phyloP scores from a whole-genome alignment of 108 stramenopile species.

The Nitzschia sp. region DNA sequence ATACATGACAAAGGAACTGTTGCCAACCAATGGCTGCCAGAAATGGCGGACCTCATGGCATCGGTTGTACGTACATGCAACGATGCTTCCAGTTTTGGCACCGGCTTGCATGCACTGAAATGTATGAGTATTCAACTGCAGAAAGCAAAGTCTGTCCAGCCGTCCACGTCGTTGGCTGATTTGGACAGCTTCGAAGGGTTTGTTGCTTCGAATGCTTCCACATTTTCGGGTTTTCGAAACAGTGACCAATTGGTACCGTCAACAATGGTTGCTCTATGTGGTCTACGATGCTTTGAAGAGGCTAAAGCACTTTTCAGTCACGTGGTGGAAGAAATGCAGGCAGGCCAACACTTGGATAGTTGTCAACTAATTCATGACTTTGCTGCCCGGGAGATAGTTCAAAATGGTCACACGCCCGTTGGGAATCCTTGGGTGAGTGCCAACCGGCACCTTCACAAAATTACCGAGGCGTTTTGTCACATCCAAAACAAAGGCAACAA shows the following conservation, averaged over 20 bases:
- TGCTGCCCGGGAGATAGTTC: slow-evolving; percentile 4
- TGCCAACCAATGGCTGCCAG: slow-evolving; percentile 7
- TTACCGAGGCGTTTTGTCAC: slow-evolving; percentile 1
- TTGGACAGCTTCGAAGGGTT: background rate
- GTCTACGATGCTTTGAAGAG: slow-evolving; percentile 42
- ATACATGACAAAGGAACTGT: background rate
- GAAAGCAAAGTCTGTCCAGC: background rate
- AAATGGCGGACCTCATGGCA: slow-evolving; percentile 16
- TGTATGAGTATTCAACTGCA: slow-evolving; percentile 22
- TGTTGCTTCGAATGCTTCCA: background rate
- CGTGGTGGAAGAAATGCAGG: background rate
- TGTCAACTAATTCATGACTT: slow-evolving; percentile 8
- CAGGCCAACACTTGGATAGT: background rate
- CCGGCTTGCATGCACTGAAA: slow-evolving; percentile 47
- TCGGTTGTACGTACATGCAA: slow-evolving; percentile 57
- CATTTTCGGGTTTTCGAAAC: background rate
- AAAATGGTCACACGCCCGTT: slow-evolving; percentile 11
- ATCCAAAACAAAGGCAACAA: slow-evolving; percentile 3
- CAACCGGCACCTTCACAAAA: slow-evolving; percentile 14
- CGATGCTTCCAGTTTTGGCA: slow-evolving; percentile 50
- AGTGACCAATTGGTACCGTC: slow-evolving; percentile 30
- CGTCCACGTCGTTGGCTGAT: background rate
- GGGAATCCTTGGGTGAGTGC: slow-evolving; percentile 34
- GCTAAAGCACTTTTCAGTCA: slow-evolving; percentile 26
- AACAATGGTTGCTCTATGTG: slow-evolving; percentile 45